Base-by-base conservation (phyloP, 345 rosid species). In the Populus deltoides region DNA sequence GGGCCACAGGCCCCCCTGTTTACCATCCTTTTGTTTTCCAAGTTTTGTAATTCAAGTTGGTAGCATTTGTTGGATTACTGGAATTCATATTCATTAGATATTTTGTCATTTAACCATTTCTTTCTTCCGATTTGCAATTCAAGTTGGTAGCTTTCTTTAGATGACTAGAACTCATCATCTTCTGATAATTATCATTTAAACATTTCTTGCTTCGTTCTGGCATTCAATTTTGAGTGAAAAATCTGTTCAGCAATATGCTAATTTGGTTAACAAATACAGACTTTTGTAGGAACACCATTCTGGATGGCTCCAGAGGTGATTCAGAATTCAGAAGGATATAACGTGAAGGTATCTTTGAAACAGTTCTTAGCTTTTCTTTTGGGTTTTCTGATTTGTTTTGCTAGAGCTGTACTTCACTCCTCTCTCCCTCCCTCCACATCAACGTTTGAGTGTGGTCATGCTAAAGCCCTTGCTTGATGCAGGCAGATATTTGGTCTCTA, bases 231-330 rank as follows among this genome's bases (percentile, higher is more conserved):
- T 65, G 71, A 51, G 75, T 73, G 66, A 82, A 69, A 80, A 15
- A 1, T 71, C 38, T 75, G 45, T 36, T 74, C 33, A 55, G 76
- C 77, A 24, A 22, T 72, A 55, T 36, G 80, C 90, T 93, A 80
- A 90, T 87, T 55, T 81, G 72, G 75, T 83, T 79, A 72, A 83
- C 75, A 75, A 82, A 83, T 77, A 78, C 94, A 97, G 99, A 97
- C 99, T 78, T 92, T 97, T 86, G 98, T 97, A 74, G 99, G 99
- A 85, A 97, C 99, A 51, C 99, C 99, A 78, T 97, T 97, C 86
- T 97, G 99, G 98, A 97, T 97, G 99, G 99, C 99, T 36, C 99
- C 99, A 12, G 99, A 97, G 85, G 99, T 97, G 62, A 97, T 97
- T 87, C 98, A 94, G 84, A 94, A 97, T 86, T 91, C 97, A 8